phyloP scores from a whole-genome alignment of 163 green algal species.

The Chloroidium sp. region DNA sequence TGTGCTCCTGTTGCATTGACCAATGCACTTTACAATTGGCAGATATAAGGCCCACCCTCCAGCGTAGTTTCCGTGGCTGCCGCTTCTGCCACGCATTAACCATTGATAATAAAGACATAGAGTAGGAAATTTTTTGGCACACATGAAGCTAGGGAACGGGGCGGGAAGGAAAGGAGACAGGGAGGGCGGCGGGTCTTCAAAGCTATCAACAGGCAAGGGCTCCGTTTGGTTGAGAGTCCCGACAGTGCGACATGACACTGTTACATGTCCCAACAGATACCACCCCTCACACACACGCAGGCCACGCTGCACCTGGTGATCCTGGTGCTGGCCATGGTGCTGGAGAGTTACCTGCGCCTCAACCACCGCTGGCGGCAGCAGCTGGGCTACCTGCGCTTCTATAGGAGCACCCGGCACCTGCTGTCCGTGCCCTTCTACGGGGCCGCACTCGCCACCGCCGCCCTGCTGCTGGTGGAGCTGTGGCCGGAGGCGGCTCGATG shows the following conservation, averaged over 20 bases:
- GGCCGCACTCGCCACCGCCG: neutral
- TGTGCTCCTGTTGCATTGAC: no score
- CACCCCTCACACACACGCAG: neutral
- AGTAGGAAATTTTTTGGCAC: no score
- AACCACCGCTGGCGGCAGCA: slow-evolving; percentile 7
- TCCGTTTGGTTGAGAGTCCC: no score
- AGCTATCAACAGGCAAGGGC: no score
- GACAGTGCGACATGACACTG: neutral
- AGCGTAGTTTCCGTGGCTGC: no score
- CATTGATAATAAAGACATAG: no score
- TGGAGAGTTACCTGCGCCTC: slow-evolving; percentile 8
- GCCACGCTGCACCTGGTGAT: slow-evolving; percentile 2
- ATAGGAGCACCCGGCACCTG: slow-evolving; percentile 5
- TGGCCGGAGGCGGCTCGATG: slow-evolving; percentile 2
- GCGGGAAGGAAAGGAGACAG: no score
- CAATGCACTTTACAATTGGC: no score
- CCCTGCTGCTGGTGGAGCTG: neutral
- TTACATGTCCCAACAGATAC: neutral
- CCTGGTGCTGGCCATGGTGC: slow-evolving; percentile 4
- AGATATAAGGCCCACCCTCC: no score
- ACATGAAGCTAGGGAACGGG: no score
- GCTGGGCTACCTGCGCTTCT: slow-evolving; percentile 11
- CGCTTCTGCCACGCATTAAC: no score
- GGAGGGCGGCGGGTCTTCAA: no score
- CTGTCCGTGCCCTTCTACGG: slow-evolving; percentile 1